Conservation (phyloP, 306 rosid species). For the Acacia acuminata region DNA sequence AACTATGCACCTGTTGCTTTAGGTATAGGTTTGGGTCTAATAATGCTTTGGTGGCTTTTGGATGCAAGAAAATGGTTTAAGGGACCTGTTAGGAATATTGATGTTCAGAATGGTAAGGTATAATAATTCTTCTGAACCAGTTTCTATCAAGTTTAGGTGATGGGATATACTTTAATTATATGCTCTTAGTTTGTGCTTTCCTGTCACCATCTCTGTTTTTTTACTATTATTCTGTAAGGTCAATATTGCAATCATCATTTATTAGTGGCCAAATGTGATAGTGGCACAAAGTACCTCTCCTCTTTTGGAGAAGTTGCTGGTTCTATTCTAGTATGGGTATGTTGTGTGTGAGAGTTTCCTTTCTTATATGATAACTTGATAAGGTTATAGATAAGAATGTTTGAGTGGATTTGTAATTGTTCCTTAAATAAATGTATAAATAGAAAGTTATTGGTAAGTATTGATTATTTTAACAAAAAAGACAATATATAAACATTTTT, state of each 20-base stretch:
- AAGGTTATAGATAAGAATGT: neutral
- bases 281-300: neutral
- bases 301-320: too few species aligned
- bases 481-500: neutral
- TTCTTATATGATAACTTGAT: too few species aligned
- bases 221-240: constrained; percentile 12
- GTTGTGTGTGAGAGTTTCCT: neutral
- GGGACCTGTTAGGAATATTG: constrained; percentile 84
- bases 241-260: neutral
- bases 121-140: constrained; percentile 26
- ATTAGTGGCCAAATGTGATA: neutral
- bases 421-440: too few species aligned
- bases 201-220: neutral
- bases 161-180: neutral
- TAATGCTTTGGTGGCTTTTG: constrained; percentile 85
- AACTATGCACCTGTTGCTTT: constrained; percentile 83
- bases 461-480: neutral
- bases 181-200: neutral
- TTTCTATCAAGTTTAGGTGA: constrained; percentile 19
- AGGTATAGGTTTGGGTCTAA: constrained; percentile 56
- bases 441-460: too few species aligned
- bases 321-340: too few species aligned
- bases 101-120: constrained; percentile 53
- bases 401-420: too few species aligned
- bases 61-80: constrained; percentile 93